Base-by-base conservation (phyloP, 148 eudicot species). In the Arbutus unedo region DNA sequence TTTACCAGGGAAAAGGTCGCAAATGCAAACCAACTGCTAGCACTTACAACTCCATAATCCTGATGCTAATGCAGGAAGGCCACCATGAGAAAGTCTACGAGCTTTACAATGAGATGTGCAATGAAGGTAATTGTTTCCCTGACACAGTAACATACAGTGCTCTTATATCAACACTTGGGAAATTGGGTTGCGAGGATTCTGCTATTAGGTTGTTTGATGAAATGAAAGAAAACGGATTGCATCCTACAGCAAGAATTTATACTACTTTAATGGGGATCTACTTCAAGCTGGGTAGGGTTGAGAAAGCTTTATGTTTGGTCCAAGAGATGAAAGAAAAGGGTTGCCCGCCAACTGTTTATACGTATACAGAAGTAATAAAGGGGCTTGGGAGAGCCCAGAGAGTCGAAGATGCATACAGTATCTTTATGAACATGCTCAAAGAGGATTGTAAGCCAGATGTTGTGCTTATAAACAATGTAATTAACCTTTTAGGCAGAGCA, bases 21-120 rank as follows among this genome's bases (percentile, higher is more conserved):
- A 96, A 94, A 82, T 96, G 98, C 88, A 92, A 91, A 51, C 95
- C 98, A 62, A 92, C 92, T 72, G 81, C 93, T 21, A 82, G 85
- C 81, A 92, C 98, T 73, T 96, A 96, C 83, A 96, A 96, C 83
- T 91, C 97, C 25, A 84, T 94, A 41, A 91, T 96, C 79, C 82
- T 91, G 85, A 94, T 96, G 97, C 85, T 96, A 81, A 93, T 94
- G 93, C 91, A 90, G 91, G 95, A 92, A 79, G 95, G 95, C 49
- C 95, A 94, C 49, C 90, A 90, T 81, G 99, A 92, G 74, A 96
- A 96, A 86, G 92, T 96, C 85, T 92, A 93, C 49, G 99, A 96
- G 87, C 91, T 96, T 57, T 96, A 94, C 77, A 93, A 79, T 80
- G 99, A 96, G 83, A 96, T 96, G 99, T 96, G 95, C 78, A 90